phyloP scores from a whole-genome alignment of 2,329 filamentous ascomycete genomes.

The Polychaeton citri region DNA sequence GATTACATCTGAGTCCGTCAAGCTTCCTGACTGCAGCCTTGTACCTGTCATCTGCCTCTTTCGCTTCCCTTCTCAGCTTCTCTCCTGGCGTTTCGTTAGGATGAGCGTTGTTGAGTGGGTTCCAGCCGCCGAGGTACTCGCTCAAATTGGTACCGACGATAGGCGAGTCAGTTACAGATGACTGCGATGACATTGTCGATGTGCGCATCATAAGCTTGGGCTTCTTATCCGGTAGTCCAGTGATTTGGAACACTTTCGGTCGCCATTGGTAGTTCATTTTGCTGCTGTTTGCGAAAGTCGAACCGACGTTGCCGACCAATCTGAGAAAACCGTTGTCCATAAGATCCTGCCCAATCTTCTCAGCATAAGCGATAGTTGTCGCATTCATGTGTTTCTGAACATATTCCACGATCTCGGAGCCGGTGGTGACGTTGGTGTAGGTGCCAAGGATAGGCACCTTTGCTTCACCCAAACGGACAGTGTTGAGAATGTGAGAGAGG shows the following conservation, averaged over 20 bases:
- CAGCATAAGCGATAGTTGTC: slow-evolving; percentile 76
- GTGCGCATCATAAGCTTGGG: slow-evolving; percentile 51
- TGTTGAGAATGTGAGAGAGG: slow-evolving; percentile 70
- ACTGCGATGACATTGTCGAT: slow-evolving; percentile 50
- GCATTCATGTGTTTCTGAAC: slow-evolving; percentile 78
- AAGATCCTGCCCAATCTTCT: slow-evolving; percentile 89
- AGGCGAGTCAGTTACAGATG: slow-evolving; percentile 52
- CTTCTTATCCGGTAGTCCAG: slow-evolving; percentile 83
- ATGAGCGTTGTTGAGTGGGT: slow-evolving; percentile 74
- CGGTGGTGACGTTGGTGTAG: slow-evolving; percentile 83
- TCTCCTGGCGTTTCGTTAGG: slow-evolving; percentile 90
- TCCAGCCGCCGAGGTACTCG: slow-evolving; percentile 87
- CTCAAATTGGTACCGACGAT: slow-evolving; percentile 62
- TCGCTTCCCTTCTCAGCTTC: slow-evolving; percentile 73
- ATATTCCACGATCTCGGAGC: slow-evolving; percentile 91
- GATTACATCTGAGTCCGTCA: slow-evolving; percentile 77
- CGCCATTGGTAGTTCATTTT: slow-evolving; percentile 98
- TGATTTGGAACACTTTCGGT: slow-evolving; percentile 75
- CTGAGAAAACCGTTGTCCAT: slow-evolving; percentile 75
- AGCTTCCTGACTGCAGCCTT: slow-evolving; percentile 75
- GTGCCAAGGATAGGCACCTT: slow-evolving; percentile 93
- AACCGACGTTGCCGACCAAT: slow-evolving; percentile 87
- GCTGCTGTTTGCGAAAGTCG: slow-evolving; percentile 91
- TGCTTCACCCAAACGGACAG: slow-evolving; percentile 73
- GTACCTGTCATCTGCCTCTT: slow-evolving; percentile 86